Evolutionary conservation across 306 rosid genomes (phyloP), one percentile per base, ranked within the genome.

Genomic region (Sindora glabra): DNA sequence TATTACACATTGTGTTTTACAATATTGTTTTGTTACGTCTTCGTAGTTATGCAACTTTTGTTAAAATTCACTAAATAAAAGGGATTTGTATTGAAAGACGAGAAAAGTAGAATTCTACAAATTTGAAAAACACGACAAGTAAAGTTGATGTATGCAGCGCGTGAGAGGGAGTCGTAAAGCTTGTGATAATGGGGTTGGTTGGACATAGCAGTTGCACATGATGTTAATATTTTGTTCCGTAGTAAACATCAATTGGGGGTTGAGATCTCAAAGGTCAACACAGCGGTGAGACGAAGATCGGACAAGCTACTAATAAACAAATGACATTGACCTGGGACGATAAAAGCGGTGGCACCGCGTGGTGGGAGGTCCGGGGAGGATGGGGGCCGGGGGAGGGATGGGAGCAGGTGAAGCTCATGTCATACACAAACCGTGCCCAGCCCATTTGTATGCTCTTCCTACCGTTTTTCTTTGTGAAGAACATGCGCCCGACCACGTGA

Each of bases 401-500:
- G 72, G 15, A 33, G 8, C 33, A 32, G 23, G 48, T 55, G 13
- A 48, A 17, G 46, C 32, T n/a, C n/a, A n/a, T n/a, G 41, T 53
- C 71, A 59, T 61, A 67, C 45, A 40, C 32, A 45, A 50, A 33
- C 68, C 34, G 62, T 62, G 67, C 22, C 67, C 19, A 59, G n/a
- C n/a, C n/a, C n/a, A n/a, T n/a, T n/a, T 24, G 3, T 10, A 17
- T 59, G 73, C 38, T 65, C 40, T 58, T 23, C 51, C 24, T 33
- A 48, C 55, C 18, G 34, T 36, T 47, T 56, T 56, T 56, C 41
- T 49, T 51, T 52, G 77, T 18, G 58, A 57, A 45, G 55, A 66
- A 50, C 66, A 67, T 50, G 78, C 40, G 56, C 36, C 56, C 36
- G 46, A 41, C 73, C 84, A 79, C 73, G 76, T 75, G 78, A 48